Percentiles rank a stretch among this genome's conserved stretches.
Conservation (phyloP, 768 basidiomycete species). For the Lactifluus volemus region DNA sequence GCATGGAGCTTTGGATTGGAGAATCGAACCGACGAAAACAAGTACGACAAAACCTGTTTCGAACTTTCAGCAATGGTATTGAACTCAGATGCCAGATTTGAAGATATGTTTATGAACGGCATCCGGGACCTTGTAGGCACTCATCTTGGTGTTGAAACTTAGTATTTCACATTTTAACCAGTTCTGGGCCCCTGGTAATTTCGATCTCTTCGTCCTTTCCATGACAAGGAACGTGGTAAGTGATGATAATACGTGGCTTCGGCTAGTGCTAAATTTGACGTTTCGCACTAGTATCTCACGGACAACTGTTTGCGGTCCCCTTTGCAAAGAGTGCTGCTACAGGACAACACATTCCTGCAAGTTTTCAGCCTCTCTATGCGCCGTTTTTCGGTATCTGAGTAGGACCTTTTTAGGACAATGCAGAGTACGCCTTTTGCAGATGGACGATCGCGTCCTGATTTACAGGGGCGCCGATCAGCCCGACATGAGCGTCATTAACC, state of each 20-base stretch:
- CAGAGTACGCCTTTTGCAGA: constrained; percentile 91
- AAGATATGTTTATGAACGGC: constrained; percentile 83
- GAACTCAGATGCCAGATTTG: constrained; percentile 35
- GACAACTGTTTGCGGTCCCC: constrained; percentile 76
- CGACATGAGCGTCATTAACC: constrained; percentile 96
- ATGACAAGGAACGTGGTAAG: constrained; percentile 43
- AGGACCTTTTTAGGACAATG: constrained; percentile 62
- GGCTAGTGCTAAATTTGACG: background rate
- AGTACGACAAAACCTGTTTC: constrained; percentile 24
- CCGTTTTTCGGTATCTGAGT: constrained; percentile 6
- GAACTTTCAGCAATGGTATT: constrained; percentile 9
- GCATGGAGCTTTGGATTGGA: constrained; percentile 70
- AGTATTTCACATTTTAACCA: constrained; percentile 26
- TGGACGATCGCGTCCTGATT: constrained; percentile 88
- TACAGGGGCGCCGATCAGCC: constrained; percentile 97
- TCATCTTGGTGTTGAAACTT: background rate
- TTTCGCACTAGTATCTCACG: constrained; percentile 40
- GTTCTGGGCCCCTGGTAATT: constrained; percentile 95
- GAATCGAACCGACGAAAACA: constrained; percentile 47
- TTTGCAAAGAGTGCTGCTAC: constrained; percentile 95
- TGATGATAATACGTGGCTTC: background rate
- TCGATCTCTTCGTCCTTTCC: constrained; percentile 77
- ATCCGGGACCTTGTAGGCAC: constrained; percentile 57
- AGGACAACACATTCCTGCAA: constrained; percentile 82
- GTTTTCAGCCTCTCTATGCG: constrained; percentile 22